Evolutionary conservation across 495 filamentous ascomycete genomes (phyloP).

Genomic region (Xylaria castorea): DNA sequence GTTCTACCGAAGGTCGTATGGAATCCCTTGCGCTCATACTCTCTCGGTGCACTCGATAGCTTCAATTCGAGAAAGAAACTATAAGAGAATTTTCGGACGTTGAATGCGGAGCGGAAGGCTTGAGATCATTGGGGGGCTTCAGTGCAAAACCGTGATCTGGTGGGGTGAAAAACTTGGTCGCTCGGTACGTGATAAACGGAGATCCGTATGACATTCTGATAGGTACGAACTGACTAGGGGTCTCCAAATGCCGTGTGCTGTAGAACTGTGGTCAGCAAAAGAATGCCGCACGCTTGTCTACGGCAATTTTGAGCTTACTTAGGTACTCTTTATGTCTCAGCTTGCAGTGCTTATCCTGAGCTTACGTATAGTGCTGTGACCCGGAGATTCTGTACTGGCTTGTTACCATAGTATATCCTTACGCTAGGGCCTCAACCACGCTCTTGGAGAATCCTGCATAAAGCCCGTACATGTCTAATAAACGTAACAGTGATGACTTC

Average conservation of each 20-base stretch:
- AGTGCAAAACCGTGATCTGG: background rate
- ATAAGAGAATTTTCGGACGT: background rate
- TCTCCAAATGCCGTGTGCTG: background rate
- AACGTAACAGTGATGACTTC: background rate
- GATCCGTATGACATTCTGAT: background rate
- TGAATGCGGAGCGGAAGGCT: background rate
- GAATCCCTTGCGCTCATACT: background rate
- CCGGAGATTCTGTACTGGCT: background rate
- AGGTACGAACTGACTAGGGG: background rate
- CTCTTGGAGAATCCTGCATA: background rate
- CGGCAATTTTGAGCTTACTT: background rate
- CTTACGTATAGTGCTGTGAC: background rate
- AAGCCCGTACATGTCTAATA: background rate
- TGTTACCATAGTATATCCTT: background rate
- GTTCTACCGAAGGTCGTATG: background rate
- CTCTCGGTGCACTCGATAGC: too few species aligned
- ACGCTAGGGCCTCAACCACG: background rate
- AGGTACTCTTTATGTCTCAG: background rate
- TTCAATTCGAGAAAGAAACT: background rate
- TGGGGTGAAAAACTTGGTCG: slow-evolving; percentile 4
- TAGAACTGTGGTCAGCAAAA: background rate
- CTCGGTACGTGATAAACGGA: background rate
- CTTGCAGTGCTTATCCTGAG: background rate
- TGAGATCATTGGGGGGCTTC: background rate
- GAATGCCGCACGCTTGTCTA: background rate